These are phyloP conservation scores for Diaporthe longicolla DNA, from an alignment of 2,329 filamentous ascomycete species.

Conservation along the genomic window DNA sequence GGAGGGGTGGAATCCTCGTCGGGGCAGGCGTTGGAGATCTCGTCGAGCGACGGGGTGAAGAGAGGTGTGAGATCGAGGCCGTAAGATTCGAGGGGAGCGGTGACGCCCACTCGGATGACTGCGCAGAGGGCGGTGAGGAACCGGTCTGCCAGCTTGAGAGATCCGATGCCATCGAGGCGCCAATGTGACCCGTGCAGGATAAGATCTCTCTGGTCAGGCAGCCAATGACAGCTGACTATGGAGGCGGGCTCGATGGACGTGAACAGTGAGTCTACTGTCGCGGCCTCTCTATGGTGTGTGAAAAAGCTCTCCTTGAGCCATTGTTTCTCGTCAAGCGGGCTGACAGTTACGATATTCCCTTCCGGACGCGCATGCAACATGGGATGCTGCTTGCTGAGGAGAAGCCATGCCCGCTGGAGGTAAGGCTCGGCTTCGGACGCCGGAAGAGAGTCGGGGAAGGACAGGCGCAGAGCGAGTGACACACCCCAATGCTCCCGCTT, in stretches of 20 bases:
- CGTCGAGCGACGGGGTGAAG: slow-evolving; percentile 16
- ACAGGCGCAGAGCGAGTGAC: background rate
- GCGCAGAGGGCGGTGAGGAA: background rate
- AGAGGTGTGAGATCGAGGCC: slow-evolving; percentile 7
- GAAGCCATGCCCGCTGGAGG: slow-evolving; percentile 16
- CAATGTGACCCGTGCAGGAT: slow-evolving; percentile 11
- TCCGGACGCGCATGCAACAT: slow-evolving; percentile 14
- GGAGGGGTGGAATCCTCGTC: slow-evolving; percentile 12
- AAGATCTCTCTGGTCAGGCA: background rate
- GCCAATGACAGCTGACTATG: slow-evolving; percentile 9
- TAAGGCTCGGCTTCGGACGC: slow-evolving; percentile 12
- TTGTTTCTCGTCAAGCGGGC: slow-evolving; percentile 9
- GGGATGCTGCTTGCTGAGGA: slow-evolving; percentile 22
- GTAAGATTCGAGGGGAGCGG: background rate
- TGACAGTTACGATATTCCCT: background rate
- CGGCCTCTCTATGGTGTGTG: background rate
- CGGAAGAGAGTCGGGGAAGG: slow-evolving; percentile 7
- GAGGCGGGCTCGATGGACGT: too few relatives aligned
- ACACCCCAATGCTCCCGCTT: slow-evolving; percentile 24
- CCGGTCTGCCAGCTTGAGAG: slow-evolving; percentile 6
- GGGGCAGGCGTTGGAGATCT: slow-evolving; percentile 12
- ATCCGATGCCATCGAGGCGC: slow-evolving; percentile 23
- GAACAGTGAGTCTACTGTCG: too few relatives aligned
- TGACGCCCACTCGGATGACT: background rate
- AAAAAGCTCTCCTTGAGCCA: slow-evolving; percentile 15